Evolutionary conservation across 371 early-diverging fungal species (phyloP).

Genomic region (Fennellomyces sp.): DNA sequence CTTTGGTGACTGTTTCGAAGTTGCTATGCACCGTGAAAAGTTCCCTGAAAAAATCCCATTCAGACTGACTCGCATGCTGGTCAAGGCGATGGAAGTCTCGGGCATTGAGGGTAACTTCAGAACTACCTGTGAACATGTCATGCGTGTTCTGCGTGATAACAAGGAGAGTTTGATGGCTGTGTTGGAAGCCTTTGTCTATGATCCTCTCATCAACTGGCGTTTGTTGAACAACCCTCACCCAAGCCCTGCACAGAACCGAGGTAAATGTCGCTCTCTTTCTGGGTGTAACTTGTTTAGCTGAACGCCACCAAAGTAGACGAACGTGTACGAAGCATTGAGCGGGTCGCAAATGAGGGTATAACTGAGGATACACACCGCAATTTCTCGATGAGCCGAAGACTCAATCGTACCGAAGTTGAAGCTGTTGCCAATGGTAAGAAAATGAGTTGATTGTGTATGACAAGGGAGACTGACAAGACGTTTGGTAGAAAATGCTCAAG

Average conservation of each 20-base stretch:
- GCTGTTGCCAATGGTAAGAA: conserved; percentile 53
- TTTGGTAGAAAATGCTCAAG: conserved; percentile 46
- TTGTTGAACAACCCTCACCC: conserved; percentile 45
- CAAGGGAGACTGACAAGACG: background rate
- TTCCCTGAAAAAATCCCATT: conserved; percentile 99
- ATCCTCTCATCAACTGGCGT: conserved; percentile 97
- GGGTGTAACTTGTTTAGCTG: no score
- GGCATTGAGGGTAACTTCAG: conserved; percentile 97
- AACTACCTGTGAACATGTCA: conserved; percentile 94
- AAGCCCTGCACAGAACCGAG: conserved; percentile 47
- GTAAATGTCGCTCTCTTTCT: conserved; percentile 5
- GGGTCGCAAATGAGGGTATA: conserved; percentile 38
- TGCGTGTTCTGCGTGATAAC: conserved; percentile 95
- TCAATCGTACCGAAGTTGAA: conserved; percentile 51
- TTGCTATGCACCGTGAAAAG: conserved; percentile 96
- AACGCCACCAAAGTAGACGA: conserved; percentile 38
- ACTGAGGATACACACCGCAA: conserved; percentile 47
- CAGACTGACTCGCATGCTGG: conserved; percentile 97
- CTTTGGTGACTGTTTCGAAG: conserved; percentile 99
- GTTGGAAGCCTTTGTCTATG: conserved; percentile 97
- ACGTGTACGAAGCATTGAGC: conserved; percentile 44
- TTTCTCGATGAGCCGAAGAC: conserved; percentile 50
- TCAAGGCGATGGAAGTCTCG: conserved; percentile 97
- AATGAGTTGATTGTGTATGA: no score
- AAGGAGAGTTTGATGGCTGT: conserved; percentile 98